Base-by-base conservation (phyloP, 1,284 basidiomycete genomes). In the Phellinidium pouzarii region DNA sequence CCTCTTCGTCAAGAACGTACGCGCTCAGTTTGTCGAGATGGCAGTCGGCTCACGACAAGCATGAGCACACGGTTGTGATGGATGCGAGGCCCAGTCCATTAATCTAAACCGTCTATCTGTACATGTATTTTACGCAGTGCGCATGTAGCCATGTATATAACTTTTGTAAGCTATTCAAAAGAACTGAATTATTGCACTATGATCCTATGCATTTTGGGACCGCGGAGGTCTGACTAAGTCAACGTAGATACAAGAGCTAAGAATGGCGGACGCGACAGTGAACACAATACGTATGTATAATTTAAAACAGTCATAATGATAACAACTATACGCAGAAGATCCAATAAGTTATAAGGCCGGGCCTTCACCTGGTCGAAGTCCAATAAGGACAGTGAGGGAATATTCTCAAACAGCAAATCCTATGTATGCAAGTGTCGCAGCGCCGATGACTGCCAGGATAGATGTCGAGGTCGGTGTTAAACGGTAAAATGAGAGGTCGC, bases 1-100 rank as follows among this genome's bases (percentile, higher is more conserved):
- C 58, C 64, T 59, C 2, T 90, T 90, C 61, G 77, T 88, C 45
- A 76, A 74, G 50, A 68, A 71, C 27, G 72, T 82, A 25, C 72
- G 84, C 22, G 62, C 65, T 50, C 74, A 71, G 9, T 79, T 77
- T 48, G 51, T 50, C n/a, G 54, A 59, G 41, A 46, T 61, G 46
- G 45, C 38, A 8, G 31, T 14, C 14, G 46, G 52, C 23, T 7
- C 25, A 26, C 17, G 43, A 1, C 23, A 46, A 31, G 12, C 44
- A 34, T 22, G 17, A 34, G 20, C 37, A n/a, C 11, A 17, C 2
- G 37, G 14, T 17, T 17, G 11, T 40, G 37, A 19, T 4, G 3
- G 19, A 40, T 34, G 31, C 31, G 14, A 34, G 14, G 11, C 11
- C 31, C 6, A 14, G 31, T 11, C 6, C 7, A 8, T 14, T 3